Evolutionary conservation across 306 rosid genomes (phyloP).

Genomic region (Hippophae rhamnoides): DNA sequence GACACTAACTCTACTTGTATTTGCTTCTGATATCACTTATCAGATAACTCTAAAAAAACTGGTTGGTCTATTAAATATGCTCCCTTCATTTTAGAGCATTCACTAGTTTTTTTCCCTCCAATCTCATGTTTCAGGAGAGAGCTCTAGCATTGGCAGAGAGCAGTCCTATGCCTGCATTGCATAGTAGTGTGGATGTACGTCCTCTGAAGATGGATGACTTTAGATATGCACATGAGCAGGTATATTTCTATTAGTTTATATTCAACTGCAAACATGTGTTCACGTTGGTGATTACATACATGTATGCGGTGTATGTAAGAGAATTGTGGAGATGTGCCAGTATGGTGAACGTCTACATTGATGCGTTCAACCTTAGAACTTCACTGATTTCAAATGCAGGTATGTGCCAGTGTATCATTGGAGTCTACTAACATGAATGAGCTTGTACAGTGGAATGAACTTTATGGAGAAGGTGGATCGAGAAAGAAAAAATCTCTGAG

Average conservation of each 20-base stretch:
- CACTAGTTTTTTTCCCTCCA: not conserved
- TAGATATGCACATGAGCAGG: constrained; percentile 85
- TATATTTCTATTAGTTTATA: not conserved
- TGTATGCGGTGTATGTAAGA: not conserved
- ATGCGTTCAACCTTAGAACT: too few species aligned
- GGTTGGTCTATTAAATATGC: not conserved
- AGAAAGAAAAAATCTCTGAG: constrained; percentile 70
- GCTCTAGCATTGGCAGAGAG: constrained; percentile 48
- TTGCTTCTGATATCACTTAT: not conserved
- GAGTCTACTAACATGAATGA: constrained; percentile 81
- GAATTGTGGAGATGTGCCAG: not conserved
- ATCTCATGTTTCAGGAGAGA: constrained; percentile 52
- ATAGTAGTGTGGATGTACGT: constrained; percentile 63
- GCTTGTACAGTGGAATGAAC: constrained; percentile 85
- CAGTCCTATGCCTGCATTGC: constrained; percentile 51
- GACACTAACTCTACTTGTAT: not conserved
- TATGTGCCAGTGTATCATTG: constrained; percentile 86
- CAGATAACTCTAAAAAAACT: not conserved
- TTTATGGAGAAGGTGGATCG: constrained; percentile 94
- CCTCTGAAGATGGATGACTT: constrained; percentile 76
- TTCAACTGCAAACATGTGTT: not conserved
- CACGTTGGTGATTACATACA: not conserved
- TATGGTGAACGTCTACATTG: too few species aligned
- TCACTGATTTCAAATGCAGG: constrained; percentile 32
- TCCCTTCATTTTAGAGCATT: not conserved